Evolutionary conservation across 2,329 filamentous ascomycete genomes (phyloP), one percentile per base, ranked within the genome.

Genomic region (Fusarium multiceps): DNA sequence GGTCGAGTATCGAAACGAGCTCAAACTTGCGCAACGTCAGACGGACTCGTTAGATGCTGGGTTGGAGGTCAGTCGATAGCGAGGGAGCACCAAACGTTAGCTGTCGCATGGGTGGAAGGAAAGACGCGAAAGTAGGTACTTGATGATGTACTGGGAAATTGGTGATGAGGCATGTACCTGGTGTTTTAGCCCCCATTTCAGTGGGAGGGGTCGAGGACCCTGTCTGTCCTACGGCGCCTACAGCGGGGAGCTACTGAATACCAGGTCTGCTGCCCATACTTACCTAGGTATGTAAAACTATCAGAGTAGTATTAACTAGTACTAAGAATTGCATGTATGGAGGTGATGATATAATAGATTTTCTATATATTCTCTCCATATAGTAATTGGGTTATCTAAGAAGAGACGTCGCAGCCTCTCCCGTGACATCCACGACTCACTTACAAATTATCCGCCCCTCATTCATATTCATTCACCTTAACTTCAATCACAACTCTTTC

Each of bases 11-110:
- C 40, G 50, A 80, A 82, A 82, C 76, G 72, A 75, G 77, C 81
- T 81, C 81, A 82, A 82, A 80, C 73, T 73, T 79, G 79, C 80
- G 80, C 81, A 78, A 67, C 59, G 62, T 58, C 45, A 45, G 59
- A 56, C 45, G 37, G 55, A 37, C 25, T 48, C 42, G 42, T 21
- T 41, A 37, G 48, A 40, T 37, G 34, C 28, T 63, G 42, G 42
- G 48, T 56, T 63, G 37, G 45, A 68, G 59, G 67, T 59, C 25
- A 45, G 59, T 59, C 34, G 49, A 59, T 54, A 60, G 49, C 43
- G 49, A 59, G 62, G 55, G 27, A 59, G 47, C 20, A 45, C 21
- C 23, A 45, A 25, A 50, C 47, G 10, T 21, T 42, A 59, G 48
- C 50, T 59, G 53, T 41, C 62, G 47, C 46, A 51, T 55, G 48